A percentile compares a stretch with the other conserved stretches of the same genome.
Conservation (phyloP, 345 rosid species). For the Eucalyptus pauciflora region DNA sequence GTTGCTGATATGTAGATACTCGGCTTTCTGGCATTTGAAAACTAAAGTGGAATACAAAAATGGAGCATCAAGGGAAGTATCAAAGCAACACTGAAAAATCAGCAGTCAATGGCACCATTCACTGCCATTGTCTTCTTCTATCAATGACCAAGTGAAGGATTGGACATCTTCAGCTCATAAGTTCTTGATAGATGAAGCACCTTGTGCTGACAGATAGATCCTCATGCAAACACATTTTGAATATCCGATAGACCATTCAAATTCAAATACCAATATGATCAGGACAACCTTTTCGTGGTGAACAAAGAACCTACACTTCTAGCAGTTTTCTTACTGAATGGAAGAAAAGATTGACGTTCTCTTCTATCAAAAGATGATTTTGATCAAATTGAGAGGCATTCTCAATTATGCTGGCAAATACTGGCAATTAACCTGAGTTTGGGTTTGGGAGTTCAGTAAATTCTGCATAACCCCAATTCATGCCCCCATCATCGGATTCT, state of each 20-base stretch:
- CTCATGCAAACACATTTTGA: neutral
- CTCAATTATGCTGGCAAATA: neutral
- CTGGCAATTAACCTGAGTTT: constrained; percentile 57
- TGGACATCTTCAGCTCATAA: neutral
- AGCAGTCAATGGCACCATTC: neutral
- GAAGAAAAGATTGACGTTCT: neutral
- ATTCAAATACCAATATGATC: neutral
- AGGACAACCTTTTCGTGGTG: neutral
- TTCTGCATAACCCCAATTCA: constrained; percentile 59
- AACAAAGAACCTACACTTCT: neutral
- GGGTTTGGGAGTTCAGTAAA: constrained; percentile 79
- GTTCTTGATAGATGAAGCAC: neutral
- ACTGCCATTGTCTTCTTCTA: neutral
- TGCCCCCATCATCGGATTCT: constrained; percentile 64
- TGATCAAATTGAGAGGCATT: neutral
- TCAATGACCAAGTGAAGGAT: neutral
- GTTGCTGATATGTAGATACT: neutral
- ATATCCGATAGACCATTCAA: neutral
- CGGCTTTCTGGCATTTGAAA: neutral
- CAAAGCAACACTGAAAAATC: neutral
- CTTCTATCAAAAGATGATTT: neutral
- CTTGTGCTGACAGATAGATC: neutral
- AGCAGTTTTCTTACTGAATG: neutral
- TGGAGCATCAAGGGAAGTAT: neutral
- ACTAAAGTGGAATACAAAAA: neutral